phyloP scores from a whole-genome alignment of 208 protist species.

The Paratrypanosoma confusum region DNA sequence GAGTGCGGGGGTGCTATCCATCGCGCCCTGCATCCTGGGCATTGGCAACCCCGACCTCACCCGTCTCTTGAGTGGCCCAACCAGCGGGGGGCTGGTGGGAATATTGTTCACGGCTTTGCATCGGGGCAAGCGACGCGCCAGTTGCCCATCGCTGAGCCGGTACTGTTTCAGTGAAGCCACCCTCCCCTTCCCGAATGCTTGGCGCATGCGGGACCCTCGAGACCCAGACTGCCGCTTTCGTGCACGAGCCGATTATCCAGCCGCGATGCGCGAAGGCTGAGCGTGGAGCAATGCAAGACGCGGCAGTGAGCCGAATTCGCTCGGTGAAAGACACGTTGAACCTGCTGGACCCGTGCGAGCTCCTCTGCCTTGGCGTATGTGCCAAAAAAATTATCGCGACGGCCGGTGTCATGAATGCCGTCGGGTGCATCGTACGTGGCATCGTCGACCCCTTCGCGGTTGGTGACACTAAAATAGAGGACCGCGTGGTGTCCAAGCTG shows the following conservation, averaged over 20 bases:
- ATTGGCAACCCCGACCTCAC: conserved; percentile 90
- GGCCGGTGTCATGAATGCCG: neutral
- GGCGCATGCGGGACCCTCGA: conserved; percentile 60
- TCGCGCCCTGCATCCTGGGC: conserved; percentile 83
- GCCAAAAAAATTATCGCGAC: neutral
- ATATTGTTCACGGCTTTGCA: conserved; percentile 94
- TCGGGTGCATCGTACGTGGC: neutral
- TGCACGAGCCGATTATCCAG: conserved; percentile 82
- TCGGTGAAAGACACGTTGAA: conserved; percentile 22
- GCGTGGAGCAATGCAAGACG: neutral
- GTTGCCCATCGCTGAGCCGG: conserved; percentile 86
- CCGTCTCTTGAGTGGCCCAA: conserved; percentile 79
- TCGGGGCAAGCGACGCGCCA: conserved; percentile 58
- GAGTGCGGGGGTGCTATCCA: conserved; percentile 50
- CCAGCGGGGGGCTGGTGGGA: conserved; percentile 61
- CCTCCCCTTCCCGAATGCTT: too few relatives aligned
- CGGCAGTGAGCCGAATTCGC: conserved; percentile 5
- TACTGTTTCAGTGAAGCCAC: conserved; percentile 92
- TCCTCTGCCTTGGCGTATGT: conserved; percentile 6
- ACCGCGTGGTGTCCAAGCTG: too few relatives aligned
- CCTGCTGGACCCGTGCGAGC: conserved; percentile 12
- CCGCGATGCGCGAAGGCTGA: conserved; percentile 19
- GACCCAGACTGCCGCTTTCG: conserved; percentile 79
- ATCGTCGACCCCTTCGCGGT: neutral
- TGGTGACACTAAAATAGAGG: too few relatives aligned